Base-by-base conservation (phyloP, 1,139 yeast genomes). In the Arxiozyma bovina region DNA sequence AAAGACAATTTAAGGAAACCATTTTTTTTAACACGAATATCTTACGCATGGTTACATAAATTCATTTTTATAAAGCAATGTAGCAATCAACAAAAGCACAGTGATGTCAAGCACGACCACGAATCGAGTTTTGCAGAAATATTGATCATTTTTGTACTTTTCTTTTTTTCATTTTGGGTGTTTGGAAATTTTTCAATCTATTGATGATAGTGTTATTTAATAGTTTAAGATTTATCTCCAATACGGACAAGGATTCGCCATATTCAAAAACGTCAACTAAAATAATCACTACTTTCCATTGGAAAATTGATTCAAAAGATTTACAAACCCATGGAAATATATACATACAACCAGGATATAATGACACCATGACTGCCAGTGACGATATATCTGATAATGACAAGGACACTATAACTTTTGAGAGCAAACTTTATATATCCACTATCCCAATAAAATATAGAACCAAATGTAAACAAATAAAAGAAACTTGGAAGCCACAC, bases 401-500 rank as follows among this genome's bases (percentile, higher is more conserved):
- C 20, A 17, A 21, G 5, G 22, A 11, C 12, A 44, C 15, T 12
- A n/a, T 20, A 12, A 18, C 12, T 17, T 46, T 46, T 38, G 30
- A 46, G 21, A 46, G 42, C 22, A 27, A 41, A 8, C 49, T 46
- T 38, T 46, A 46, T 30, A 20, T 46, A 11, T 46, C 42, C 15
- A 46, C 49, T 5, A 38, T 21, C 2, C 21, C 48, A 18, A 8
- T 25, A n/a, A 25, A 44, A 8, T 23, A 18, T 45, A 34, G 17
- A 4, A 34, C n/a, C 17, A 7, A 30, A 7, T 8, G n/a, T 25
- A 44, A 25, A 17, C 18, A 25, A 44, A 8, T 20, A 7, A 44
- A 9, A 15, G 42, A 45, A 30, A 27, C 22, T 30, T 59, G 61
- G 61, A 55, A 50, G 27, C 60, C 61, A n/a, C 40, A 55, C 11